These are phyloP conservation scores for Gossypium turneri DNA, from an alignment of 345 rosid species.

Conservation along the genomic window DNA sequence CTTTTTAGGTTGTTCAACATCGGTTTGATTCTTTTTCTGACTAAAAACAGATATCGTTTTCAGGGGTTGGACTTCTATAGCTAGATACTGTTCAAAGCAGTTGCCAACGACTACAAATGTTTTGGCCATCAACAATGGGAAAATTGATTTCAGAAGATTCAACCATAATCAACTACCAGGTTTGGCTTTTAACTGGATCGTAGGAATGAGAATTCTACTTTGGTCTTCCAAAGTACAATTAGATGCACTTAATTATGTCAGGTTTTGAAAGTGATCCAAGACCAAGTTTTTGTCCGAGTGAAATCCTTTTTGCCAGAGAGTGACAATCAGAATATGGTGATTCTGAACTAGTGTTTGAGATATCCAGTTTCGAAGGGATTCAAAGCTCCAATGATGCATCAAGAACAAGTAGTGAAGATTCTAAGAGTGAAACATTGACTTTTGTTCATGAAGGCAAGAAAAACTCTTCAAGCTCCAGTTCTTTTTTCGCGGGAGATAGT, in stretches of 20 bases:
- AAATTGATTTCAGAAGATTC: constrained; percentile 54
- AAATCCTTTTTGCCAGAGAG: constrained; percentile 26
- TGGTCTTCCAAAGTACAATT: constrained; percentile 1
- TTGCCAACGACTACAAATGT: constrained; percentile 62
- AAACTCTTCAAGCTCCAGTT: constrained; percentile 32
- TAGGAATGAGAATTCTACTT: background rate
- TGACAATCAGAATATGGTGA: constrained; percentile 42
- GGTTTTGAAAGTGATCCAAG: constrained; percentile 43
- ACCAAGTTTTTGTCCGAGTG: constrained; percentile 35
- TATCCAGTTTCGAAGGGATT: constrained; percentile 27
- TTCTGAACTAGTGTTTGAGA: constrained; percentile 41
- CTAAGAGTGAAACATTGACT: constrained; percentile 21
- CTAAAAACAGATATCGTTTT: constrained; percentile 31
- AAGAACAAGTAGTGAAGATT: constrained; percentile 20
- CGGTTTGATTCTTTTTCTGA: constrained; percentile 19
- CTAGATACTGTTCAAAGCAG: constrained; percentile 61
- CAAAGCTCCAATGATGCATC: constrained; percentile 20
- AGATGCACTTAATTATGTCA: constrained; percentile 27
- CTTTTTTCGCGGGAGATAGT: constrained; percentile 39
- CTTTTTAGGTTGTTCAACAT: constrained; percentile 5
- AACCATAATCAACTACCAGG: constrained; percentile 59
- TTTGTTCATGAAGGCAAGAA: constrained; percentile 21
- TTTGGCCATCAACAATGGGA: constrained; percentile 68
- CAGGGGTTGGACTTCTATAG: constrained; percentile 46
- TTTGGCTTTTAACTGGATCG: constrained; percentile 25